Evolutionary conservation across 1,284 basidiomycete genomes (phyloP).

Genomic region (Leccinum subspadiceum): DNA sequence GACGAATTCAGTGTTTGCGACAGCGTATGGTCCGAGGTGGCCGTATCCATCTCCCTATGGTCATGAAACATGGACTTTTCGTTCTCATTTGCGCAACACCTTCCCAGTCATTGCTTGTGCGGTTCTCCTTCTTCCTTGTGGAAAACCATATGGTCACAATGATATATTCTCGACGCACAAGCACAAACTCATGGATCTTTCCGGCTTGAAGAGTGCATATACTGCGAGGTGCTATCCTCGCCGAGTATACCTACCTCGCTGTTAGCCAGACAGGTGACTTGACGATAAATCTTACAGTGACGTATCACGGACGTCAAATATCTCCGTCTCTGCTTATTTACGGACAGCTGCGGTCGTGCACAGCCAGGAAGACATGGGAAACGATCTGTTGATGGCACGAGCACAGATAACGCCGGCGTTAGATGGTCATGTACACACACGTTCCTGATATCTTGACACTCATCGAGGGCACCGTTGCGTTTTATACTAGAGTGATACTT

Average conservation of each 20-base stretch:
- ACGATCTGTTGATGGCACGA: conserved; percentile 87
- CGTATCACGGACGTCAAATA: conserved; percentile 87
- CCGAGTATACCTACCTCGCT: background rate
- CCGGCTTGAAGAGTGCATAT: background rate
- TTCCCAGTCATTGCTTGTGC: background rate
- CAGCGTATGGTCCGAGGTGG: background rate
- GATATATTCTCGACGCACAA: background rate
- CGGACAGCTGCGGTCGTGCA: conserved; percentile 55
- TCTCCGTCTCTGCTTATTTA: conserved; percentile 86
- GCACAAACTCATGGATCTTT: background rate
- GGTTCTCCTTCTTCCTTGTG: background rate
- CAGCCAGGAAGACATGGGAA: conserved; percentile 69
- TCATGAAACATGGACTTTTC: background rate
- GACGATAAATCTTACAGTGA: conserved; percentile 47
- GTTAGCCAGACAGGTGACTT: background rate
- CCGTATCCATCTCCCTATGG: background rate
- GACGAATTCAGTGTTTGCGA: background rate
- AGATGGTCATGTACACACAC: conserved; percentile 61
- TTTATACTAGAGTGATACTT: conserved; percentile 2
- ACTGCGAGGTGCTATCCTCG: background rate
- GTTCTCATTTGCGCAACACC: background rate
- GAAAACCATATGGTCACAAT: background rate
- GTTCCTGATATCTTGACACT: background rate
- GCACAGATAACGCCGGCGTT: conserved; percentile 89
- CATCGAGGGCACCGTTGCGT: background rate